A percentile compares a stretch with the other conserved stretches of the same genome.
Conservation (phyloP, 768 basidiomycete genomes). For the Tricholoma furcatifolium region DNA sequence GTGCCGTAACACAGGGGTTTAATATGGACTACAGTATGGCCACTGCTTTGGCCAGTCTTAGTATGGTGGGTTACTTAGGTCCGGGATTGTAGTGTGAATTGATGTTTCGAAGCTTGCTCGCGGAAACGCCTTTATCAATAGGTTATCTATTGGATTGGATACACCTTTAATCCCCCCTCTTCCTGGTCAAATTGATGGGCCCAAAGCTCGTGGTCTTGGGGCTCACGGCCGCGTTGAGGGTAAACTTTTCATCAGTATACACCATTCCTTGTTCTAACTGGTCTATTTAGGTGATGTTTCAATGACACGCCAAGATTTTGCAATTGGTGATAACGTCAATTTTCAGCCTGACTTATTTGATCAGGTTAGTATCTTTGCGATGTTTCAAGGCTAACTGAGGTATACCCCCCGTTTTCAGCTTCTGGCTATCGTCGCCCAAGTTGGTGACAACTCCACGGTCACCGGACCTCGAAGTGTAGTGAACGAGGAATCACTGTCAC, state of each 20-base stretch:
- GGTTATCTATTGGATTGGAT: slow-evolving; percentile 13
- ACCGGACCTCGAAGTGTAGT: slow-evolving; percentile 15
- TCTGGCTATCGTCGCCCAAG: slow-evolving; percentile 7
- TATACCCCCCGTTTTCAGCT: neutral
- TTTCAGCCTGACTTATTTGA: slow-evolving; percentile 9
- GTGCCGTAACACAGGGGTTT: slow-evolving; percentile 8
- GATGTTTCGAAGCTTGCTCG: slow-evolving; percentile 4
- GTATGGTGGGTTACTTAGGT: slow-evolving; percentile 5
- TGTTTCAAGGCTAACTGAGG: neutral
- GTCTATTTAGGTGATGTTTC: slow-evolving; percentile 10
- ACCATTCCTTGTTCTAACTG: too few species aligned
- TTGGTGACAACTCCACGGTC: slow-evolving; percentile 13
- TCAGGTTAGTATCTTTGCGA: neutral
- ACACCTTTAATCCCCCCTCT: slow-evolving; percentile 11
- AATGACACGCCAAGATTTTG: slow-evolving; percentile 15
- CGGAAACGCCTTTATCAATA: slow-evolving; percentile 11
- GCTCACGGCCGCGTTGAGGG: slow-evolving; percentile 15
- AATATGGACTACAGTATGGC: slow-evolving; percentile 17
- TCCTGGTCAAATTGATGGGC: slow-evolving; percentile 13
- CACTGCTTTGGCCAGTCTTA: slow-evolving; percentile 10
- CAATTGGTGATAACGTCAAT: slow-evolving; percentile 13
- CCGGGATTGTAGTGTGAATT: neutral
- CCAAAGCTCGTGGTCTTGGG: slow-evolving; percentile 11
- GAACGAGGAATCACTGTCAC: slow-evolving; percentile 6
- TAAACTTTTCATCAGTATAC: neutral